phyloP scores from a whole-genome alignment of 2,329 filamentous ascomycete species.

The Talaromyces sp. region DNA sequence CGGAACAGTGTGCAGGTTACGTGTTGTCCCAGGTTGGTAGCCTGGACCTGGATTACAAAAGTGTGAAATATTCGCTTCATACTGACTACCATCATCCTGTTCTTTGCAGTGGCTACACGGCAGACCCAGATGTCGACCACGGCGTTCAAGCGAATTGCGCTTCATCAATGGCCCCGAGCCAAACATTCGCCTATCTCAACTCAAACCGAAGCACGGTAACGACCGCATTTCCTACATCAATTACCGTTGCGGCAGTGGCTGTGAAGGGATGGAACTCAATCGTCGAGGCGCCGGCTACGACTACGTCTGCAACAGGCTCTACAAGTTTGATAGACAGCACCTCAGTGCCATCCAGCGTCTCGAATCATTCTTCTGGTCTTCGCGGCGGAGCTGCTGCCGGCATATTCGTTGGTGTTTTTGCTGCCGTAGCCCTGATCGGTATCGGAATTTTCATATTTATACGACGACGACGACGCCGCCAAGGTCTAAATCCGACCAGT shows the following conservation, averaged over 20 bases:
- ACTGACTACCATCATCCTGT: no score
- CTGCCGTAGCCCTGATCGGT: neutral
- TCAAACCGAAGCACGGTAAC: neutral
- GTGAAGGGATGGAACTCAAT: neutral
- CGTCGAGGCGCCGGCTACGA: no score
- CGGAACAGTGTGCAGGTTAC: neutral
- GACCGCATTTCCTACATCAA: neutral
- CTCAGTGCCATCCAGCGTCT: no score
- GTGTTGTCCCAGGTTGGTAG: neutral
- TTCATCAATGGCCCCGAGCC: neutral
- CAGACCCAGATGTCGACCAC: neutral
- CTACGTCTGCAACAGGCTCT: no score
- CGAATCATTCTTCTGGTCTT: neutral
- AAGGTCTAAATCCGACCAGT: neutral
- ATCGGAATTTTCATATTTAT: neutral
- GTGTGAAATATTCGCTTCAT: no score
- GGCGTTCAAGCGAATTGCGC: slow-evolving; percentile 3
- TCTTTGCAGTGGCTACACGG: slow-evolving; percentile 1
- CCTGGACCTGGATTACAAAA: no score
- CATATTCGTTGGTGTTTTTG: neutral
- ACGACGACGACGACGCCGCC: neutral
- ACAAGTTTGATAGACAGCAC: no score
- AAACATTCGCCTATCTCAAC: neutral
- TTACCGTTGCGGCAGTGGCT: neutral
- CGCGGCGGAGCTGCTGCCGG: neutral